Evolutionary conservation across 331 rosid species (phyloP).

Genomic region (Pyracantha coccinea): DNA sequence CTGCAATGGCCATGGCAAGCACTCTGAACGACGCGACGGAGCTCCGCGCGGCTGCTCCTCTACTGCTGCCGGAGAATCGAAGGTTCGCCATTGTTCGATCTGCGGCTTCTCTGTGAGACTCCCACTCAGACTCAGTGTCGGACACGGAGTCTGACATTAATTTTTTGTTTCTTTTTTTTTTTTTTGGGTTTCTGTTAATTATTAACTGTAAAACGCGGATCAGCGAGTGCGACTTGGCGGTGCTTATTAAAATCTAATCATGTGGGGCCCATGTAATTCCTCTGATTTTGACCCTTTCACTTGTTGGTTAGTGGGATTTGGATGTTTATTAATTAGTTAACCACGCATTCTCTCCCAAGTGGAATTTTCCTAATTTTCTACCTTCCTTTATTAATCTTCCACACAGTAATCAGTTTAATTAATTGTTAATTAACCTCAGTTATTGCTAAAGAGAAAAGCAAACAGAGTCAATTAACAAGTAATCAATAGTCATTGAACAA

Average conservation of each 20-base stretch:
- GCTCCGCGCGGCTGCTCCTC: constrained; percentile 1
- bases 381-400: not conserved
- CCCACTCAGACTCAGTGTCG: not conserved
- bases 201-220: constrained; percentile 10
- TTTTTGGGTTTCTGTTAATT: not conserved
- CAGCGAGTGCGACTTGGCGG: not conserved
- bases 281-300: not conserved
- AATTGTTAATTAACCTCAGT: not conserved
- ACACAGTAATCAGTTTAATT: not conserved
- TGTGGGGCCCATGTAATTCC: not conserved
- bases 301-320: not conserved
- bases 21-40: constrained; percentile 13
- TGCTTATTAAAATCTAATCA: not conserved
- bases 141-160: not conserved
- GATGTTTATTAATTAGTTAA: not conserved
- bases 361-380: not conserved
- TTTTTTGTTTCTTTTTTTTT: not conserved
- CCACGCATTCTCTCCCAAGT: not conserved
- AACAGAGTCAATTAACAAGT: no score
- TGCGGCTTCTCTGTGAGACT: not conserved
- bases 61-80: constrained; percentile 1
- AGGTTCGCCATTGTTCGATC: constrained; percentile 18
- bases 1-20: constrained; percentile 14
- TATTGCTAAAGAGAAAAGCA: not conserved
- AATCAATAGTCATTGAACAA: no score